Evolutionary conservation across 371 early-diverging fungal species (phyloP), one percentile per base, ranked within the genome.

Genomic region (Apophysomyces ossiformis): DNA sequence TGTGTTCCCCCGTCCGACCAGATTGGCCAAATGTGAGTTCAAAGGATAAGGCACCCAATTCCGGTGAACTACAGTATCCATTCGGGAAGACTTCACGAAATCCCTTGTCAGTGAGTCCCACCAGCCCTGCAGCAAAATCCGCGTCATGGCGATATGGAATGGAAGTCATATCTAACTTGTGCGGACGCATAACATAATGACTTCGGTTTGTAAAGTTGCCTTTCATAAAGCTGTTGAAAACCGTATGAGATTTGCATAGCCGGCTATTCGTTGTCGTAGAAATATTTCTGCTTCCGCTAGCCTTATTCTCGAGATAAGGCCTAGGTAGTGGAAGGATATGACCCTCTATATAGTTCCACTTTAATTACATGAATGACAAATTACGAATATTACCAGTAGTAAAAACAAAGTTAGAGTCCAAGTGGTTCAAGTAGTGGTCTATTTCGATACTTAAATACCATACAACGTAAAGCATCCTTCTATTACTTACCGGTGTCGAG

Each of bases 341-440:
- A 1, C 93, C 95, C 82, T 95, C 95, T 89, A 67, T 6, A 45
- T 5, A 41, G 37, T 9, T 61, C 35, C 16, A 21, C 54, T n/a
- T 18, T 5, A 50, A 21, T 13, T 36, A 35, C 21, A 37, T 43
- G 21, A 13, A 56, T 45, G n/a, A 57, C 6, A 45, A 9, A 36
- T 7, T 9, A 35, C 8, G 18, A 9, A 16, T 46, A 7, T 58
- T 78, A 82, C 86, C 88, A 5, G 97, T 96, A 0, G 96, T 95
- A 70, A 95, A 95, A 15, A 96, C 93, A 69, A 87, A 87, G 69
- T 92, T 94, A 36, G 81, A 81, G 64, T 95, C 92, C 60, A 86
- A 26, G 9, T 59, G 64, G 61, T 95, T 92, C 18, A 94, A 63
- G 8, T 72, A 61, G 63, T 90, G 78, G 11, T 84, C 83, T 68